Evolutionary conservation across 2,329 filamentous ascomycete species (phyloP), one percentile per base, ranked within the genome.

Genomic region (Aspergillus intermedius): DNA sequence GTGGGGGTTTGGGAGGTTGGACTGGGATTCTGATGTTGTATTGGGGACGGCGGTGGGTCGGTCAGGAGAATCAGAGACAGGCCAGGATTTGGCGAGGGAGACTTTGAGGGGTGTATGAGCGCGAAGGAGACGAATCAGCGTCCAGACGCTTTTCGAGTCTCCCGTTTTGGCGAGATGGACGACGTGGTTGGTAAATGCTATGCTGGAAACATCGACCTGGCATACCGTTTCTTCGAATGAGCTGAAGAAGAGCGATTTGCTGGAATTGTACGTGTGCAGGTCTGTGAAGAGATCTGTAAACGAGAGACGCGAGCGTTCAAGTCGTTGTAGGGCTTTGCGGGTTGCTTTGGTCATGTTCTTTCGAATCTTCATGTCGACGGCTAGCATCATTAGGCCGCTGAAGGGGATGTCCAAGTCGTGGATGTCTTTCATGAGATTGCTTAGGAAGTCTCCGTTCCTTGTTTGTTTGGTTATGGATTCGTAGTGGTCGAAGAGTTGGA

Each of bases 31-130:
- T 23, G 53, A 53, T 13, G 46, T 22, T 64, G 53, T 59, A 39
- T 54, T 63, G 10, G 41, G 8, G 41, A 17, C 8, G 21, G n/a
- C 8, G 22, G 4, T 62, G n/a, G 19, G 3, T 12, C 5, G 15
- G 6, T 62, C 56, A 7, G 57, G 55, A 1, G 59, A 50, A 22
- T 59, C 51, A 12, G 58, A 57, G 8, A 54, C 51, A 2, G 54
- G 54, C 56, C 61, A 68, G 5, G 66, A 58, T 42, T 55, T 65
- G 23, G 67, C 58, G 4, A 72, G 52, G 15, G 65, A 66, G 7
- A 71, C 52, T 42, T 72, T 68, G 17, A 72, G 57, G 1, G 69
- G 65, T 0, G 60, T 69, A 46, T 72, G 68, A 9, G 57, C 60
- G 15, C 61, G 58, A 8, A 72, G 58, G 5, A 72, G 51, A 23